Evolutionary conservation across 805 yeast genomes (phyloP).

Genomic region (Teunomyces tritomae): DNA sequence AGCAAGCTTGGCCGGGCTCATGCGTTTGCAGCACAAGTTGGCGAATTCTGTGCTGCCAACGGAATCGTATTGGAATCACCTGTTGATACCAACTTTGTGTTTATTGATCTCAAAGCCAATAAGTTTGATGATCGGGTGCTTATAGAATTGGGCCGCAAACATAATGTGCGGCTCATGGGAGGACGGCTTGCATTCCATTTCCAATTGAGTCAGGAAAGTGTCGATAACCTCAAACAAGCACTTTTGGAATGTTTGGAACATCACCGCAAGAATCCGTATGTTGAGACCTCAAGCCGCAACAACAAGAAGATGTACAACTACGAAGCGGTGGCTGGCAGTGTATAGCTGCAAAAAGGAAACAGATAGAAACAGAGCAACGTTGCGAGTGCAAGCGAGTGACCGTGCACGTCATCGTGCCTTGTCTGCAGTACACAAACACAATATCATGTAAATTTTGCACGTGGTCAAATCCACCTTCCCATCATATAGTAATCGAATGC

Average conservation of each 20-base stretch:
- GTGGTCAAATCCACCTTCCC: neutral
- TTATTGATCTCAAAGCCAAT: conserved; percentile 55
- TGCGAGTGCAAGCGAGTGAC: too few relatives aligned
- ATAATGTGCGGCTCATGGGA: conserved; percentile 64
- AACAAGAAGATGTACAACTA: conserved; percentile 14
- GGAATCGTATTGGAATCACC: conserved; percentile 69
- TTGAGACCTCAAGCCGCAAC: conserved; percentile 5
- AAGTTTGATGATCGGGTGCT: conserved; percentile 57
- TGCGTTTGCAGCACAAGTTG: conserved; percentile 51
- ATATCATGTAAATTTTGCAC: neutral
- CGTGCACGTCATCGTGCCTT: too few relatives aligned
- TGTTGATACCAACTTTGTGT: conserved; percentile 80
- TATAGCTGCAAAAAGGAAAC: neutral
- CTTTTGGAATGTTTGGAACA: conserved; percentile 47
- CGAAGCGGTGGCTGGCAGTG: conserved; percentile 4
- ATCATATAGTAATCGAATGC: neutral
- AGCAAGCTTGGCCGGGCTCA: conserved; percentile 52
- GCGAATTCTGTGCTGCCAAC: conserved; percentile 47
- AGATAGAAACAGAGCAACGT: neutral
- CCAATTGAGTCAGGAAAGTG: conserved; percentile 31
- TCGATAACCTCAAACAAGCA: conserved; percentile 44
- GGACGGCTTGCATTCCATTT: conserved; percentile 80
- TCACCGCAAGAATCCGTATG: conserved; percentile 9
- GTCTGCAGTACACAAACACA: too few relatives aligned
- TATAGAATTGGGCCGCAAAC: conserved; percentile 50